phyloP scores from a whole-genome alignment of 371 early-diverging fungal species.

The Circinella umbellata region DNA sequence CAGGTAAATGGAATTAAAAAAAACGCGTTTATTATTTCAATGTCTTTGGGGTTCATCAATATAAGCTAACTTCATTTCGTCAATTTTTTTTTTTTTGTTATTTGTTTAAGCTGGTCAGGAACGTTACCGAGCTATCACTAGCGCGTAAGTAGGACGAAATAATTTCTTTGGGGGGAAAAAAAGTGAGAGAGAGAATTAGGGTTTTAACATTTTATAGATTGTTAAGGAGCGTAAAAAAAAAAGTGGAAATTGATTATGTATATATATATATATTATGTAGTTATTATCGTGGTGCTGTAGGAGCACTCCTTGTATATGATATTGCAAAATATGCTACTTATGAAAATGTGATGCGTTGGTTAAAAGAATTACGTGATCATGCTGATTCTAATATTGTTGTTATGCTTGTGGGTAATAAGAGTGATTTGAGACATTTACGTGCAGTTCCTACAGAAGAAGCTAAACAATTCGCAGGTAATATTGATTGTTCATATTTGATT shows the following conservation, averaged over 20 bases:
- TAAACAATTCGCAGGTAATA: conserved; percentile 89
- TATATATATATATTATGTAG: conserved; percentile 38
- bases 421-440: conserved; percentile 95
- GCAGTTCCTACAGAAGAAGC: conserved; percentile 98
- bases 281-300: conserved; percentile 99
- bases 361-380: conserved; percentile 98
- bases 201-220: no score
- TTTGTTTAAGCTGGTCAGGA: conserved; percentile 79
- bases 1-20: conserved; percentile 44
- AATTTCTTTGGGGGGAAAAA: background rate
- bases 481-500: no score
- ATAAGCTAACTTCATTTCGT: background rate
- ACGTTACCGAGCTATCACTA: conserved; percentile 89
- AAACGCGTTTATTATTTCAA: background rate
- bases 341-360: conserved; percentile 96
- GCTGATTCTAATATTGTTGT: conserved; percentile 98
- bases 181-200: background rate
- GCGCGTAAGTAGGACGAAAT: conserved; percentile 69
- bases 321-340: conserved; percentile 96
- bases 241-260: background rate
- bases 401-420: conserved; percentile 99
- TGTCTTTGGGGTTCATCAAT: background rate
- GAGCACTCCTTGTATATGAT: conserved; percentile 99
- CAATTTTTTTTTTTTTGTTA: background rate
- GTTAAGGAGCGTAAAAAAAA: no score